A percentile compares a stretch with the other conserved stretches of the same genome.
phyloP scores from a whole-genome alignment of 106 monocot genomes.

The Dendrobium huoshanense region DNA sequence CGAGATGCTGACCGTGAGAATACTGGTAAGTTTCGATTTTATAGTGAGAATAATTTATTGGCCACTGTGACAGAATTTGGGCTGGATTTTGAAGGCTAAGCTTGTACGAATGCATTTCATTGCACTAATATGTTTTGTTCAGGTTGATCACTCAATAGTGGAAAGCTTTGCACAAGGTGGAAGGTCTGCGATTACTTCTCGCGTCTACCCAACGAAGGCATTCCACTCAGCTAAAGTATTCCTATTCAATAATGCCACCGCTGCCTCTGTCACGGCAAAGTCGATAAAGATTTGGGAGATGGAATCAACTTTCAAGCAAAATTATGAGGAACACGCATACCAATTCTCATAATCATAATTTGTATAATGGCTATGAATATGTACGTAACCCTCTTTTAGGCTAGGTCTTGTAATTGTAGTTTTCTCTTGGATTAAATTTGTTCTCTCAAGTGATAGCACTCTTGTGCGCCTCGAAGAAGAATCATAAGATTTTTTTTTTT shows the following conservation, averaged over 20 bases:
- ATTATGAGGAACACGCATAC: not conserved
- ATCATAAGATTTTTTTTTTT: too few species aligned
- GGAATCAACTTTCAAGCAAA: slow-evolving; percentile 24
- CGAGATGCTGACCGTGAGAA: slow-evolving; percentile 55
- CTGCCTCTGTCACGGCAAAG: slow-evolving; percentile 27
- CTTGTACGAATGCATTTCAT: too few species aligned
- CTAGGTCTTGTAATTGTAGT: too few species aligned
- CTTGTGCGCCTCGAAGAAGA: too few species aligned
- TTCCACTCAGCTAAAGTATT: slow-evolving; percentile 32
- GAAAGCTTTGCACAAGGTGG: slow-evolving; percentile 71
- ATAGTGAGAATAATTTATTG: not conserved
- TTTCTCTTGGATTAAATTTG: too few species aligned
- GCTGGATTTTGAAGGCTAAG: too few species aligned
- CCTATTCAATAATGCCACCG: slow-evolving; percentile 66
- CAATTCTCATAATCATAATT: not conserved
- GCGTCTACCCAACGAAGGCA: slow-evolving; percentile 55
- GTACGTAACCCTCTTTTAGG: too few species aligned
- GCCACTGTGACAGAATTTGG: not conserved
- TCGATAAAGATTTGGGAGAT: slow-evolving; percentile 52
- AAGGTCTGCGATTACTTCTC: slow-evolving; percentile 52
- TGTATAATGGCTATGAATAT: too few species aligned
- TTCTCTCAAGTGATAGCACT: too few species aligned
- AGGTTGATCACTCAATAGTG: slow-evolving; percentile 75
- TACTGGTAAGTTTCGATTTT: slow-evolving; percentile 32
- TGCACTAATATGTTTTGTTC: not conserved